Evolutionary conservation across 2,329 filamentous ascomycete genomes (phyloP).

Genomic region (Penicillium sp.): DNA sequence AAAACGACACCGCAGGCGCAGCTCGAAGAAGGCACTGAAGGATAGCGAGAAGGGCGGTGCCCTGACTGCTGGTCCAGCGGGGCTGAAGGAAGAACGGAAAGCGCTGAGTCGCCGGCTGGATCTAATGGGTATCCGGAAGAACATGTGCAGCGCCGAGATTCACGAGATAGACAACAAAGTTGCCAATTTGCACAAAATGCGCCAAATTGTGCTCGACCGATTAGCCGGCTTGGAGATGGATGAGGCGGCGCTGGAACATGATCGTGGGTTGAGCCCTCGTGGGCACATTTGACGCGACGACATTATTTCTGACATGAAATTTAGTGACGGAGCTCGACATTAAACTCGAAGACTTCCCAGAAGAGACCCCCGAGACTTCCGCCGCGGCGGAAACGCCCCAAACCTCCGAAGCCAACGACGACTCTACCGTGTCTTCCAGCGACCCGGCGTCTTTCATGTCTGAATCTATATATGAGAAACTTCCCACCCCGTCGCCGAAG

Average conservation of each 20-base stretch:
- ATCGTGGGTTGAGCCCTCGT: conserved; percentile 58
- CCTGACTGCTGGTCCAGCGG: conserved; percentile 64
- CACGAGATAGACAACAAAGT: conserved; percentile 97
- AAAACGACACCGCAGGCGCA: conserved; percentile 67
- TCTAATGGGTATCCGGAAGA: conserved; percentile 88
- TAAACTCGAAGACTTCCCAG: conserved; percentile 60
- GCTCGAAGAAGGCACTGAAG: conserved; percentile 70
- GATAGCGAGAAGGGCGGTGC: conserved; percentile 58
- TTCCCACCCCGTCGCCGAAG: conserved; percentile 66
- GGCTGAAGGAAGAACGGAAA: conserved; percentile 77
- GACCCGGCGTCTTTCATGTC: conserved; percentile 78
- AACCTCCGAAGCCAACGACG: conserved; percentile 42
- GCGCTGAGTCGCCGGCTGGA: conserved; percentile 81
- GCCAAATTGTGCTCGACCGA: conserved; percentile 84
- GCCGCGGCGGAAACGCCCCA: conserved; percentile 35
- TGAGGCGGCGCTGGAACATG: conserved; percentile 84
- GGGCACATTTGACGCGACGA: background rate
- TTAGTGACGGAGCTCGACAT: conserved; percentile 60
- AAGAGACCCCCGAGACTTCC: conserved; percentile 44
- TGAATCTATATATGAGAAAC: conserved; percentile 92
- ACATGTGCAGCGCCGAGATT: conserved; percentile 96
- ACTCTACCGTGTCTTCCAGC: conserved; percentile 54
- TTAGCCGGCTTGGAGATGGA: conserved; percentile 85
- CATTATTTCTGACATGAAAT: conserved; percentile 1
- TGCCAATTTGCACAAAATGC: conserved; percentile 87